Evolutionary conservation across 495 filamentous ascomycete genomes (phyloP).

Genomic region (Paragyromitra xinjiangensis): DNA sequence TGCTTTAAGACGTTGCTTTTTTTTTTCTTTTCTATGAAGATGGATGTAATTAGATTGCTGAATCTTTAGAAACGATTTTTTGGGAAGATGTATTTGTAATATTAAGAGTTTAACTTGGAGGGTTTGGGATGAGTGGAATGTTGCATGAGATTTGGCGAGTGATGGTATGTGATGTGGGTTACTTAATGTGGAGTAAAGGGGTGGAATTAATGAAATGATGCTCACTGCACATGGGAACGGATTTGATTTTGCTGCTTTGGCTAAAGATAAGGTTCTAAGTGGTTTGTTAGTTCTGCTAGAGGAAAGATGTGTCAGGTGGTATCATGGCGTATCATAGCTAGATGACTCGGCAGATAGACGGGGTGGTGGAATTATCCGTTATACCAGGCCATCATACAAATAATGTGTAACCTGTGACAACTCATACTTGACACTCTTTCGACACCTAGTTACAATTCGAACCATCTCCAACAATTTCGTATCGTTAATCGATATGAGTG

Average conservation of each 20-base stretch:
- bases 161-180: not conserved
- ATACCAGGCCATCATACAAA: not conserved
- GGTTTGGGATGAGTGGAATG: not conserved
- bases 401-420: not conserved
- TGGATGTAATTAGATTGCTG: not conserved
- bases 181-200: constrained; percentile 3
- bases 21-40: not conserved
- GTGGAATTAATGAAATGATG: not conserved
- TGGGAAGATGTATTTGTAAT: not conserved
- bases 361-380: too few species aligned
- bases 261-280: too few species aligned
- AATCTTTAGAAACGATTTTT: not conserved
- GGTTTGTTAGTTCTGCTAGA: too few species aligned
- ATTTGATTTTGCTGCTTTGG: too few species aligned
- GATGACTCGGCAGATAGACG: too few species aligned
- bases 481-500: not conserved
- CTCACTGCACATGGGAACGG: too few species aligned
- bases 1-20: not conserved
- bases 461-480: not conserved
- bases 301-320: too few species aligned
- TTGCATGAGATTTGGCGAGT: not conserved
- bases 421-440: not conserved
- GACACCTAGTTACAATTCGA: not conserved
- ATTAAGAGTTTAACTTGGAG: not conserved
- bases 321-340: too few species aligned